These are phyloP conservation scores for Penicillium concentricum DNA, from an alignment of 2,329 filamentous ascomycete species.

Conservation along the genomic window DNA sequence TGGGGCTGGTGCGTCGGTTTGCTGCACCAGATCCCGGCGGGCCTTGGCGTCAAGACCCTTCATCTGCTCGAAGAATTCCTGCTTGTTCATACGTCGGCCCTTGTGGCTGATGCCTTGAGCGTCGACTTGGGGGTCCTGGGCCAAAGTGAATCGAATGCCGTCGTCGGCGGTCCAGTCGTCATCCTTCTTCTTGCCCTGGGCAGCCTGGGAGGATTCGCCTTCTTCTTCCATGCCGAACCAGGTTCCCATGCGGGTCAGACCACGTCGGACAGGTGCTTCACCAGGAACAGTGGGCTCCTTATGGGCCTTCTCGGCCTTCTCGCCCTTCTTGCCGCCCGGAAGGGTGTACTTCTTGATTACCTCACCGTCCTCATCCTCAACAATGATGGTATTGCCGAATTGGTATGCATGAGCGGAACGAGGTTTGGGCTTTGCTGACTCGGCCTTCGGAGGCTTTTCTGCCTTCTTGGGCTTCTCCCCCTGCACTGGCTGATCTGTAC, in stretches of 20 bases:
- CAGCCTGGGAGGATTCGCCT: slow-evolving; percentile 32
- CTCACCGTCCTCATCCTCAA: slow-evolving; percentile 67
- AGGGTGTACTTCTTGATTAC: slow-evolving; percentile 69
- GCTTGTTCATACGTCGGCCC: slow-evolving; percentile 62
- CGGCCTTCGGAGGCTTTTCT: slow-evolving; percentile 16
- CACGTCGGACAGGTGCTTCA: slow-evolving; percentile 48
- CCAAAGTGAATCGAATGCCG: slow-evolving; percentile 61
- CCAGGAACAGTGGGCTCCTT: slow-evolving; percentile 23
- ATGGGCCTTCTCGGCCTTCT: slow-evolving; percentile 27
- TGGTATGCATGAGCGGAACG: slow-evolving; percentile 66
- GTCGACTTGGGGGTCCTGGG: slow-evolving; percentile 41
- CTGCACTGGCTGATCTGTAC: slow-evolving; percentile 22
- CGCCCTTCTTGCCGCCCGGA: slow-evolving; percentile 45
- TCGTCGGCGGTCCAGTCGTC: slow-evolving; percentile 46
- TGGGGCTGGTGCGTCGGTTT: slow-evolving; percentile 41
- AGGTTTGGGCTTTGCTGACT: slow-evolving; percentile 22
- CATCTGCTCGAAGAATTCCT: slow-evolving; percentile 64
- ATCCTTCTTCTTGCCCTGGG: slow-evolving; percentile 27
- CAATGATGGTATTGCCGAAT: slow-evolving; percentile 69
- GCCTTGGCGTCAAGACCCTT: slow-evolving; percentile 59
- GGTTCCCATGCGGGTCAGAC: slow-evolving; percentile 59
- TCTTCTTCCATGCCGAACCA: slow-evolving; percentile 50
- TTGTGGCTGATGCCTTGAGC: slow-evolving; percentile 43
- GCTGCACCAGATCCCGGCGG: slow-evolving; percentile 48
- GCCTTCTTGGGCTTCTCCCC: slow-evolving; percentile 16